Percentiles rank a stretch among this genome's conserved stretches.
phyloP scores from a whole-genome alignment of 2,329 filamentous ascomycete species.

The Fonsecaea erecta region DNA sequence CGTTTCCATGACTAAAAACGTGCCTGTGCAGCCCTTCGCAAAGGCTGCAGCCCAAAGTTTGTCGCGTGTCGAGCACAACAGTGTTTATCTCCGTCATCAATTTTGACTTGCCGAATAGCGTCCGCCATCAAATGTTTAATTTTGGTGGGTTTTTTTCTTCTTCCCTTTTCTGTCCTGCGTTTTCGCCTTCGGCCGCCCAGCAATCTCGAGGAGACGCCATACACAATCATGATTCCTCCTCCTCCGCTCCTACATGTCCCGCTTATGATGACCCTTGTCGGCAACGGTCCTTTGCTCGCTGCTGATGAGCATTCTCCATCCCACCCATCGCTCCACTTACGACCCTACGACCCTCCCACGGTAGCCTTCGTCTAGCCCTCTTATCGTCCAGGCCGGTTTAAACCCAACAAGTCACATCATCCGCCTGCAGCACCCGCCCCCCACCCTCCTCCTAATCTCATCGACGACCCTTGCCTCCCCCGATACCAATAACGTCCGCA shows the following conservation, averaged over 20 bases:
- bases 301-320: slow-evolving; percentile 4
- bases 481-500: slow-evolving; percentile 27
- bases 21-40: neutral
- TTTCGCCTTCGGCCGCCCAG: neutral
- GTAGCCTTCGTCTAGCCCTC: slow-evolving; percentile 1
- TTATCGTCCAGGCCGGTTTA: slow-evolving; percentile 10
- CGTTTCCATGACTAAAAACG: neutral
- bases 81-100: neutral
- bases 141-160: neutral
- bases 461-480: slow-evolving; percentile 9
- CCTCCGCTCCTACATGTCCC: neutral
- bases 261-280: slow-evolving; percentile 4
- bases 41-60: neutral
- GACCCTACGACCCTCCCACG: slow-evolving; percentile 3
- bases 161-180: neutral
- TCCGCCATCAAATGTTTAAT: neutral
- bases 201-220: neutral
- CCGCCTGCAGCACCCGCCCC: slow-evolving; percentile 13
- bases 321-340: slow-evolving; percentile 10
- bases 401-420: slow-evolving; percentile 19
- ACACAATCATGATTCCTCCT: neutral
- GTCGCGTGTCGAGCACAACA: neutral
- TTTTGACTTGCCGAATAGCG: neutral
- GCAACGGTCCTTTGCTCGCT: neutral
- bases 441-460: slow-evolving; percentile 11